These are phyloP conservation scores for Omphalea diandra DNA, from an alignment of 441 rosid genomes.

Conservation along the genomic window DNA sequence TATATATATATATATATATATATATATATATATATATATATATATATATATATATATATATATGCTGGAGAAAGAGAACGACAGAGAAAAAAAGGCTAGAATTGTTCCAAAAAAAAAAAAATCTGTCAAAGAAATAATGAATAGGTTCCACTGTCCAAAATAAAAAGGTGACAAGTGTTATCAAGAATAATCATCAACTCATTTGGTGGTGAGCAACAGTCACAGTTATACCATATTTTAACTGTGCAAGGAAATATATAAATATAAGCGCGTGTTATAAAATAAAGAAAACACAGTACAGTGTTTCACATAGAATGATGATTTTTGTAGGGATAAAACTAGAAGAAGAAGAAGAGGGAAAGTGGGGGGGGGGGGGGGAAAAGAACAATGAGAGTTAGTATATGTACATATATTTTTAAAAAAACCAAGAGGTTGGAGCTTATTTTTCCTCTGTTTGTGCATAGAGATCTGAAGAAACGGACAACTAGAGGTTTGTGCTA, in stretches of 20 bases:
- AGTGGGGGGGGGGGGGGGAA: too few relatives aligned
- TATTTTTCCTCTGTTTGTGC: too few relatives aligned
- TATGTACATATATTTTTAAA: too few relatives aligned
- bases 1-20: too few relatives aligned
- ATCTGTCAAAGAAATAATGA: slow-evolving; percentile 24
- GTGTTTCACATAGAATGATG: slow-evolving; percentile 19
- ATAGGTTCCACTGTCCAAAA: slow-evolving; percentile 38
- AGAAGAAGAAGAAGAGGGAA: not conserved
- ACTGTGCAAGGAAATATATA: slow-evolving; percentile 22
- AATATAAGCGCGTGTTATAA: slow-evolving; percentile 36
- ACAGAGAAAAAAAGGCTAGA: not conserved
- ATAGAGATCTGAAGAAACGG: slow-evolving; percentile 39
- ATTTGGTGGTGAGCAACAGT: slow-evolving; percentile 60
- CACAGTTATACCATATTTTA: slow-evolving; percentile 27
- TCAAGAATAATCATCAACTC: slow-evolving; percentile 58
- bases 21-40: too few relatives aligned
- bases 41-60: too few relatives aligned
- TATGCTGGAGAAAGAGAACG: slow-evolving; percentile 15
- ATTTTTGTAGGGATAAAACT: slow-evolving; percentile 14
- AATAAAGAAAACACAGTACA: slow-evolving; percentile 17
- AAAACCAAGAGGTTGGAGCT: slow-evolving; percentile 27
- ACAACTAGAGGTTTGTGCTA: slow-evolving; percentile 56
- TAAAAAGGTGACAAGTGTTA: slow-evolving; percentile 53
- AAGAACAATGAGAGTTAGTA: too few relatives aligned
- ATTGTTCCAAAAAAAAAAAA: not conserved